Conservation (phyloP, 352 stramenopile species). For the Pythium brassicae region DNA sequence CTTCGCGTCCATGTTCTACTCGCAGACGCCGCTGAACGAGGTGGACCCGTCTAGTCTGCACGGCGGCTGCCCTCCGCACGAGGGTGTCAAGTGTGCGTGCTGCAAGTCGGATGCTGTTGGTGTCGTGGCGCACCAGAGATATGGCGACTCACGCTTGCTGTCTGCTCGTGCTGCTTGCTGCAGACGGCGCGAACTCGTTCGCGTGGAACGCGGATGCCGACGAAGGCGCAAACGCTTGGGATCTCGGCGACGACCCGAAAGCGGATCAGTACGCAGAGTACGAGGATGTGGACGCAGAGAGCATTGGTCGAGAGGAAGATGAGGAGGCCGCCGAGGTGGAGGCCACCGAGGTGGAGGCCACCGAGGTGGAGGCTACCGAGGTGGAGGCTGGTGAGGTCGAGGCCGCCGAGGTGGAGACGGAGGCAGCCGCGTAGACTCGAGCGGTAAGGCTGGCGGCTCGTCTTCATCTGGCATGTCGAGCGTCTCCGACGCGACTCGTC, state of each 20-base stretch:
- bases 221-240: background rate
- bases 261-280: background rate
- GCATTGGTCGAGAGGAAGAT: background rate
- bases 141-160: constrained; percentile 13
- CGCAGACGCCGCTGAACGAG: constrained; percentile 57
- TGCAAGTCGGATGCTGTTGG: too few relatives aligned
- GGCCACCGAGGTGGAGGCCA: background rate
- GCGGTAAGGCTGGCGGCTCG: too few relatives aligned
- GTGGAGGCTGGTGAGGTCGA: background rate
- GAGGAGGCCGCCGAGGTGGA: background rate
- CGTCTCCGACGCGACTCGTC: too few relatives aligned
- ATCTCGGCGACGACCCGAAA: background rate
- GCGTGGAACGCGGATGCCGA: too few relatives aligned
- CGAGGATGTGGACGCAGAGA: background rate
- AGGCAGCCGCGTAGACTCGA: too few relatives aligned
- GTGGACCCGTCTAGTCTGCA: constrained; percentile 56
- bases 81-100: constrained; percentile 56
- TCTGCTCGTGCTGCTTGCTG: constrained; percentile 4
- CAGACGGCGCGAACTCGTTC: constrained; percentile 66
- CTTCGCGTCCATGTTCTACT: constrained; percentile 71
- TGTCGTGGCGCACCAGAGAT: too few relatives aligned
- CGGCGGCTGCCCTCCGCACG: constrained; percentile 49
- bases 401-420: too few relatives aligned
- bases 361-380: background rate
- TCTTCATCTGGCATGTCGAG: too few relatives aligned